phyloP scores from a whole-genome alignment of 441 rosid genomes.

The Codiaeum variegatum region DNA sequence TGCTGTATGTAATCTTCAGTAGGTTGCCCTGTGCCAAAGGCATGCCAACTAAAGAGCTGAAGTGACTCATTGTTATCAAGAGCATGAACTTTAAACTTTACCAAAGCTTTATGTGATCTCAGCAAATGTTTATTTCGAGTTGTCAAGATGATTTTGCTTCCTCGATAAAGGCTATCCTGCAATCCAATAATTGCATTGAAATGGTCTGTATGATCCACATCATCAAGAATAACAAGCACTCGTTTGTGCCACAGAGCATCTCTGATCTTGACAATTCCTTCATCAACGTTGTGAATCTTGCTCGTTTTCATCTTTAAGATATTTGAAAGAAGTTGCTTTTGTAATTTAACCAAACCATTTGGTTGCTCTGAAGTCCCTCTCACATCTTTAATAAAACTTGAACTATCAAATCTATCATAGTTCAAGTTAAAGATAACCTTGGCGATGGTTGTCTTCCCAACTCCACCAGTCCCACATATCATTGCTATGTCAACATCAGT shows the following conservation, averaged over 20 bases:
- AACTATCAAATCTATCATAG: not conserved
- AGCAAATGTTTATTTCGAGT: slow-evolving; percentile 7
- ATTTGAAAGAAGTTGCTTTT: slow-evolving; percentile 12
- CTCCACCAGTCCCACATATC: slow-evolving; percentile 13
- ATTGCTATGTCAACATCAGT: not conserved
- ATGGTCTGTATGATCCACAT: slow-evolving; percentile 9
- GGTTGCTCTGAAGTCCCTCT: not conserved
- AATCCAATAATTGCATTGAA: slow-evolving; percentile 11
- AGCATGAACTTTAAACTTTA: not conserved
- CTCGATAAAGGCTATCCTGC: not conserved
- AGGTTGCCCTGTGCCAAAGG: not conserved
- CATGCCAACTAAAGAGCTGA: not conserved
- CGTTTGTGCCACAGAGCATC: not conserved
- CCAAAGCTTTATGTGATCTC: not conserved
- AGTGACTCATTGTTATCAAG: not conserved
- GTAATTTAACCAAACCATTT: slow-evolving; percentile 10
- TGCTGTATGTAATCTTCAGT: not conserved
- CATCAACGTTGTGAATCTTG: not conserved
- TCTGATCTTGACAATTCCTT: not conserved
- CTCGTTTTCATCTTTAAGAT: not conserved
- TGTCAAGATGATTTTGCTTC: slow-evolving; percentile 13
- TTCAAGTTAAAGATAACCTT: slow-evolving; percentile 3
- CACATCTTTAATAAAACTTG: slow-evolving; percentile 5
- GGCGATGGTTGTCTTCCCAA: slow-evolving; percentile 20
- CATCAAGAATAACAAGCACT: slow-evolving; percentile 4